Conservation (phyloP, 2,329 filamentous ascomycete genomes). For the Capronia americana region DNA sequence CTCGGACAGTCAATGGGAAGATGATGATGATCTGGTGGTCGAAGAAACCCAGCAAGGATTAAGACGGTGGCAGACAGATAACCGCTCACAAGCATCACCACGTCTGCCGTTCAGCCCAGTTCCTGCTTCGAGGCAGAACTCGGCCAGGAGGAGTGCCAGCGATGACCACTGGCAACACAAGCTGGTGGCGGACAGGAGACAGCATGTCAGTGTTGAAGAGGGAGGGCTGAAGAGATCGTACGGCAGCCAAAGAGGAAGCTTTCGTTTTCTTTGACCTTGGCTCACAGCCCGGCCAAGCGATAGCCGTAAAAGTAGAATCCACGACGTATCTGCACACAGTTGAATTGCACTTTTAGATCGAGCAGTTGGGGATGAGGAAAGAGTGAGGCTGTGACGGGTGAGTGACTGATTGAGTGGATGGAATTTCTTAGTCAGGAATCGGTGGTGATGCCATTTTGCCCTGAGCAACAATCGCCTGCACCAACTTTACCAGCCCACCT, state of each 20-base stretch:
- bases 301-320: not conserved
- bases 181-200: slow-evolving; percentile 36
- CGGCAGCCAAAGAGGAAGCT: slow-evolving; percentile 42
- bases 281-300: not conserved
- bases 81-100: slow-evolving; percentile 26
- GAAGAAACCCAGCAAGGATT: slow-evolving; percentile 36
- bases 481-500: slow-evolving; percentile 21
- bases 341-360: not conserved
- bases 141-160: slow-evolving; percentile 18
- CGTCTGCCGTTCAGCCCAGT: slow-evolving; percentile 19
- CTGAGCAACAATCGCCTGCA: slow-evolving; percentile 2
- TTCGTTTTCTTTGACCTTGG: slow-evolving; percentile 44
- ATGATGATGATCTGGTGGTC: slow-evolving; percentile 38
- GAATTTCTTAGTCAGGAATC: slow-evolving; percentile 9
- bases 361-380: not conserved
- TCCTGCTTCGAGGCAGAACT: slow-evolving; percentile 35
- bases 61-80: slow-evolving; percentile 39
- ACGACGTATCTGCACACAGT: not conserved
- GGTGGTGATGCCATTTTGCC: slow-evolving; percentile 8
- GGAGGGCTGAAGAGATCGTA: slow-evolving; percentile 36
- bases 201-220: slow-evolving; percentile 36
- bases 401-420: not conserved
- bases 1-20: slow-evolving; percentile 32
- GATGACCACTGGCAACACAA: slow-evolving; percentile 14
- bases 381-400: not conserved